Evolutionary conservation across 2,329 filamentous ascomycete genomes (phyloP).

Genomic region (Colletotrichum sp.): DNA sequence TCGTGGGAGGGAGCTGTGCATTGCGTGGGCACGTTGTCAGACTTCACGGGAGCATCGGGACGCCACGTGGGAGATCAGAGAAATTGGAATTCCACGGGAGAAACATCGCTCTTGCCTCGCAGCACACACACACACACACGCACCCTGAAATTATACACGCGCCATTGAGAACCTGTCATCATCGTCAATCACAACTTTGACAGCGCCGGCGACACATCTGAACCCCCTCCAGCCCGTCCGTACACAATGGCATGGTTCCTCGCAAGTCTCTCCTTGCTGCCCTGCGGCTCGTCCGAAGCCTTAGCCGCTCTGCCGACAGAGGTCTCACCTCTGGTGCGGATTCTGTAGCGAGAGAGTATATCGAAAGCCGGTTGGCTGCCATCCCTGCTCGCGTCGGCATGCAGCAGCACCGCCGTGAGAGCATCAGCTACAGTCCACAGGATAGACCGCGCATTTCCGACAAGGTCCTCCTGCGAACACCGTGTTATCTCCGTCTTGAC

Average conservation of each 20-base stretch:
- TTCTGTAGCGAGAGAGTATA: constrained; percentile 31
- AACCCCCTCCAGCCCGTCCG: constrained; percentile 22
- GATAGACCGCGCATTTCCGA: constrained; percentile 49
- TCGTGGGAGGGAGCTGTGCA: not conserved
- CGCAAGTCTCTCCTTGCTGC: constrained; percentile 21
- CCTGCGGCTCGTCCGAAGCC: not conserved
- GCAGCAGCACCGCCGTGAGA: constrained; percentile 45
- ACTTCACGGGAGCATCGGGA: not conserved
- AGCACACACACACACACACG: not conserved
- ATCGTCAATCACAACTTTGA: not conserved
- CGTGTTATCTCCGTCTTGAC: constrained; percentile 40
- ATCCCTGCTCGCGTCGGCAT: constrained; percentile 42
- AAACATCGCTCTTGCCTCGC: not conserved
- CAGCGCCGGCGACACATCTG: not conserved
- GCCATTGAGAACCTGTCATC: not conserved
- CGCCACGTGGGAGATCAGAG: not conserved
- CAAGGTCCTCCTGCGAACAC: constrained; percentile 39
- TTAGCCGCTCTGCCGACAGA: not conserved
- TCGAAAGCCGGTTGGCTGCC: constrained; percentile 38
- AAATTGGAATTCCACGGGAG: not conserved
- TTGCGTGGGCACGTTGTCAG: not conserved
- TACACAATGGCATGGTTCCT: constrained; percentile 41
- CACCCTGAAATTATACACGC: not conserved
- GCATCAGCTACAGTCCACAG: constrained; percentile 49
- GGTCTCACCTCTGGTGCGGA: constrained; percentile 21